phyloP scores from a whole-genome alignment of 2,329 filamentous ascomycete genomes.

The Penicillium italicum region DNA sequence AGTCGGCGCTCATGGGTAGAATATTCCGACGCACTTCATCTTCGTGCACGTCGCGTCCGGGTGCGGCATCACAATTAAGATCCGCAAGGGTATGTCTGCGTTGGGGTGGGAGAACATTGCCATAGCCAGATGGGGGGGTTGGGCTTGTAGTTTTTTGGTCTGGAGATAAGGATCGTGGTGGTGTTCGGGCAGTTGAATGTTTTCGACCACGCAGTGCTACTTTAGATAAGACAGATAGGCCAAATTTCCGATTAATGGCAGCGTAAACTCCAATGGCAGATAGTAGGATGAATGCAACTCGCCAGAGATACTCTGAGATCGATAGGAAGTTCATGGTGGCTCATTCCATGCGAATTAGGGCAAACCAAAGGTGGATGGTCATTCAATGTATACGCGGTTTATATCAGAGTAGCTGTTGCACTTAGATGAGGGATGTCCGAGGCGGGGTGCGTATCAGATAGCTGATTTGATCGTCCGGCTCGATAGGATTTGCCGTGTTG shows the following conservation, averaged over 20 bases:
- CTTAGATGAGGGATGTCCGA: slow-evolving; percentile 4
- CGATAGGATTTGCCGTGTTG: slow-evolving; percentile 25
- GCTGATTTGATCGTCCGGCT: slow-evolving; percentile 12
- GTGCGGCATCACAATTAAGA: slow-evolving; percentile 16
- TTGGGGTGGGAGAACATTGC: slow-evolving; percentile 52
- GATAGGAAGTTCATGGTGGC: slow-evolving; percentile 19
- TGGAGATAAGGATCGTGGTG: slow-evolving; percentile 52
- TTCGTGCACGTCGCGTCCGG: slow-evolving; percentile 29
- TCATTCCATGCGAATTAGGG: slow-evolving; percentile 10
- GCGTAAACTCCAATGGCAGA: slow-evolving; percentile 27
- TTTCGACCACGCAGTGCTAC: slow-evolving; percentile 41
- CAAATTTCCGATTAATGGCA: slow-evolving; percentile 30
- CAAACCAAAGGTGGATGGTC: background rate
- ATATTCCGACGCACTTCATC: slow-evolving; percentile 33
- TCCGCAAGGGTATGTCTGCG: slow-evolving; percentile 47
- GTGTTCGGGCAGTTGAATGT: slow-evolving; percentile 50
- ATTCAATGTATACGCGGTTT: background rate
- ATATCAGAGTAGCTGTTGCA: slow-evolving; percentile 4
- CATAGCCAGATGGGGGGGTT: slow-evolving; percentile 38
- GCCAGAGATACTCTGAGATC: slow-evolving; percentile 21
- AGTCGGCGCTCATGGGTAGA: slow-evolving; percentile 44
- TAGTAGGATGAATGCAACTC: slow-evolving; percentile 22
- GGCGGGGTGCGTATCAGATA: slow-evolving; percentile 19
- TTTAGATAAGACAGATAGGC: slow-evolving; percentile 40
- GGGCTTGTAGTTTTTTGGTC: slow-evolving; percentile 41